Evolutionary conservation across 768 basidiomycete genomes (phyloP).

Genomic region (Tricholoma flavovirens): DNA sequence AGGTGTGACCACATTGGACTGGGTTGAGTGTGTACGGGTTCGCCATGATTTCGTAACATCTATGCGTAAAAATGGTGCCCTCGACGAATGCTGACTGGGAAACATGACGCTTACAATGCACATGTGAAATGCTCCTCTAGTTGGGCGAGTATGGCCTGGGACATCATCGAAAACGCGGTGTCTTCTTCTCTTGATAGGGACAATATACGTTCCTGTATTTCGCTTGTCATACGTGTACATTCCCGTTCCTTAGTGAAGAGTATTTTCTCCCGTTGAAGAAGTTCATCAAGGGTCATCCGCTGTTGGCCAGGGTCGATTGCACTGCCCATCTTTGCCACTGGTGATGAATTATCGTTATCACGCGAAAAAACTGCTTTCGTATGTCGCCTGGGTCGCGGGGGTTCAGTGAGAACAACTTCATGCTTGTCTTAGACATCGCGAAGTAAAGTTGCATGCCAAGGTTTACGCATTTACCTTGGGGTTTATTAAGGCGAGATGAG

Average conservation of each 20-base stretch:
- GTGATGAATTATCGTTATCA: constrained; percentile 4
- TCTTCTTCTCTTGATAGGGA: constrained; percentile 35
- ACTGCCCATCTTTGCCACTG: constrained; percentile 11
- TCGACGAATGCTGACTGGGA: not conserved
- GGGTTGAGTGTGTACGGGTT: constrained; percentile 53
- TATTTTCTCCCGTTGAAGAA: constrained; percentile 31
- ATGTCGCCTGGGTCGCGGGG: constrained; percentile 8
- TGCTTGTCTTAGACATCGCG: not conserved
- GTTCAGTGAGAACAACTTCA: constrained; percentile 3
- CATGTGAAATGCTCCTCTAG: constrained; percentile 64
- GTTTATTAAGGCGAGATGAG: constrained; percentile 25
- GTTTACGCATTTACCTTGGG: not conserved
- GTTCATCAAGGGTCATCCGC: constrained; percentile 34
- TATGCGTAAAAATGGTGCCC: constrained; percentile 16
- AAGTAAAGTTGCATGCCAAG: not conserved
- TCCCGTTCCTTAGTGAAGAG: constrained; percentile 35
- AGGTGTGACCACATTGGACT: constrained; percentile 59
- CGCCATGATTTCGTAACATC: constrained; percentile 63
- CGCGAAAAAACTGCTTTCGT: constrained; percentile 6
- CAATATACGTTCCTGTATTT: constrained; percentile 36
- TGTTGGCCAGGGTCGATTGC: constrained; percentile 30
- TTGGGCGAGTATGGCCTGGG: constrained; percentile 39
- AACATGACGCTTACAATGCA: constrained; percentile 42
- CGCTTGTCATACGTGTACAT: constrained; percentile 28
- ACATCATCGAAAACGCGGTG: constrained; percentile 34